phyloP scores from a whole-genome alignment of 768 basidiomycete genomes.

The Suillus sp. region DNA sequence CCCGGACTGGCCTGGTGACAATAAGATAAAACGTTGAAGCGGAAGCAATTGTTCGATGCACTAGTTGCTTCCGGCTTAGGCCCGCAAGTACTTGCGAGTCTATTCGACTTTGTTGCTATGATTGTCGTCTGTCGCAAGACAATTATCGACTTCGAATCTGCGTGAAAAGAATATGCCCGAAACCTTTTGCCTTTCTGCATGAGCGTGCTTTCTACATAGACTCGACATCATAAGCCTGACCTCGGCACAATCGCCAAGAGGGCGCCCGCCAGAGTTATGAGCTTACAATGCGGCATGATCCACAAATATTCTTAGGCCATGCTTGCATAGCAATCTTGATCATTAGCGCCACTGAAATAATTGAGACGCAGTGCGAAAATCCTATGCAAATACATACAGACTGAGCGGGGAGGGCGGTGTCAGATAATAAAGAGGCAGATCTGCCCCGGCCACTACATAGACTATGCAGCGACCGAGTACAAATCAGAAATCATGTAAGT shows the following conservation, averaged over 20 bases:
- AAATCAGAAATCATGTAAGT: constrained; percentile 8
- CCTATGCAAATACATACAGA: constrained; percentile 1
- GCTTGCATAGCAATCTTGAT: neutral
- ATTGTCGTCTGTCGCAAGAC: neutral
- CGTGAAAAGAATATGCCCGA: neutral
- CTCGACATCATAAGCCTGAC: no score
- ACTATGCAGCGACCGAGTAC: neutral
- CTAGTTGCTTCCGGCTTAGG: neutral
- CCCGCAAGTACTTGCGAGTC: neutral
- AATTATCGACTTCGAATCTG: constrained; percentile 1
- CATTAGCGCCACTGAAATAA: neutral
- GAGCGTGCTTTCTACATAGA: neutral
- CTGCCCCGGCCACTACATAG: neutral
- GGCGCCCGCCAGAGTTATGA: no score
- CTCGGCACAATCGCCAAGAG: no score
- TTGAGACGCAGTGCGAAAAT: neutral
- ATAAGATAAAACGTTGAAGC: neutral
- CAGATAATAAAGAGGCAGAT: constrained; percentile 7
- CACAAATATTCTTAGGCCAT: no score
- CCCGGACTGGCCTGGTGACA: neutral
- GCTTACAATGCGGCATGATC: no score
- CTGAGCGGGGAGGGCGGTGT: constrained; percentile 7
- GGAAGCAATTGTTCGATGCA: neutral
- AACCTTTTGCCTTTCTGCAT: neutral
- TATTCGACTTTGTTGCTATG: neutral